Evolutionary conservation across 768 basidiomycete genomes (phyloP).

Genomic region (Leccinum incarnatum): DNA sequence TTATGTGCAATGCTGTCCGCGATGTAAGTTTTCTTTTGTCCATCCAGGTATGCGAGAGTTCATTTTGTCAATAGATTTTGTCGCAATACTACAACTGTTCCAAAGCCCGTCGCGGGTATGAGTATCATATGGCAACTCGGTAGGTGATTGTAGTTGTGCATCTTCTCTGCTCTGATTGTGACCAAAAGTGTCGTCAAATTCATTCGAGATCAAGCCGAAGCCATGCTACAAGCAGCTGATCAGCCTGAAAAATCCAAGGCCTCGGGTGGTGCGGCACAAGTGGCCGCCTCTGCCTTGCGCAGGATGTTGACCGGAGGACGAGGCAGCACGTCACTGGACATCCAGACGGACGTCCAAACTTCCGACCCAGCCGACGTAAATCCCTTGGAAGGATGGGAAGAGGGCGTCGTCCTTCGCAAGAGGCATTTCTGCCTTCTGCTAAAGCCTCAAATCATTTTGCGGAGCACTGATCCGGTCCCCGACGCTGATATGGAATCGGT

Average conservation of each 20-base stretch:
- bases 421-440: conserved; percentile 82
- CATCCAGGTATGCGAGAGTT: not conserved
- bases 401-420: conserved; percentile 65
- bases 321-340: conserved; percentile 42
- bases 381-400: conserved; percentile 69
- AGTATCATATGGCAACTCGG: conserved; percentile 88
- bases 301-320: conserved; percentile 60
- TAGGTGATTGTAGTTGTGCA: conserved; percentile 33
- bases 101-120: conserved; percentile 68
- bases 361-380: conserved; percentile 42
- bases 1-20: conserved; percentile 71
- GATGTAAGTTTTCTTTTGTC: conserved; percentile 52
- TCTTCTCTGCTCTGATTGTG: conserved; percentile 8
- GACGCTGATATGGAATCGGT: conserved; percentile 46
- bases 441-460: conserved; percentile 86
- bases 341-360: conserved; percentile 27
- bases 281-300: conserved; percentile 44
- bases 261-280: conserved; percentile 50
- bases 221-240: conserved; percentile 20
- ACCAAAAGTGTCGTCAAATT: conserved; percentile 72
- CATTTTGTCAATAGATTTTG: conserved; percentile 55
- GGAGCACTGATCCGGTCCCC: conserved; percentile 47
- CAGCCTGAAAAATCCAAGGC: conserved; percentile 29
- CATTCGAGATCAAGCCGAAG: conserved; percentile 78
- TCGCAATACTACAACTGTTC: conserved; percentile 88